Conservation (phyloP, 2,329 filamentous ascomycete species). For the Lasiodiplodia theobromae region DNA sequence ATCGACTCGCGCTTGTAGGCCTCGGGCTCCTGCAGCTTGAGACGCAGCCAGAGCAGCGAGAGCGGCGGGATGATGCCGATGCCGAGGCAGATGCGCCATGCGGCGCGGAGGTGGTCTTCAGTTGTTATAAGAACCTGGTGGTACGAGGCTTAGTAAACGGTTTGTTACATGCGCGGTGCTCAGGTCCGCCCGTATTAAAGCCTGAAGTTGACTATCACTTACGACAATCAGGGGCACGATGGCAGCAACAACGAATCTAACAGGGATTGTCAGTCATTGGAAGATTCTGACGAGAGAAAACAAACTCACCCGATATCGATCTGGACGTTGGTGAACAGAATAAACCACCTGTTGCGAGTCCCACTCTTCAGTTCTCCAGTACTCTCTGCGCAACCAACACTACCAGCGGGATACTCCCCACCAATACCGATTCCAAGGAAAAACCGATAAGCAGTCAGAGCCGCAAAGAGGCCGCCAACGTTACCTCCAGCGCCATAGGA, state of each 20-base stretch:
- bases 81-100: conserved; percentile 83
- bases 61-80: conserved; percentile 55
- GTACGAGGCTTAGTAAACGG: background rate
- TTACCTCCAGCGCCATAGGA: conserved; percentile 78
- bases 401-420: conserved; percentile 83
- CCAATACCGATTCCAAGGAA: conserved; percentile 76
- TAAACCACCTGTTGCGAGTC: conserved; percentile 83
- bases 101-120: conserved; percentile 71
- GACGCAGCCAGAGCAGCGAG: conserved; percentile 63
- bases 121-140: conserved; percentile 59
- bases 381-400: conserved; percentile 82
- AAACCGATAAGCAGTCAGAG: conserved; percentile 83
- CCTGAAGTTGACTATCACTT: conserved; percentile 26
- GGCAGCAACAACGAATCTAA: conserved; percentile 74
- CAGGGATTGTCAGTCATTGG: background rate
- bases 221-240: conserved; percentile 76
- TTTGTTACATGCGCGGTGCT: background rate
- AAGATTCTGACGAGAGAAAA: background rate
- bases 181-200: too few species aligned
- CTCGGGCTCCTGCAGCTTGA: conserved; percentile 60
- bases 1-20: conserved; percentile 60
- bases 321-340: conserved; percentile 84
- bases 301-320: conserved; percentile 71
- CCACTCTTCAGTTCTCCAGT: conserved; percentile 82
- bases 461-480: conserved; percentile 74